Conservation (phyloP, 192 early-diverging fungal genomes). For the Podila epigama region DNA sequence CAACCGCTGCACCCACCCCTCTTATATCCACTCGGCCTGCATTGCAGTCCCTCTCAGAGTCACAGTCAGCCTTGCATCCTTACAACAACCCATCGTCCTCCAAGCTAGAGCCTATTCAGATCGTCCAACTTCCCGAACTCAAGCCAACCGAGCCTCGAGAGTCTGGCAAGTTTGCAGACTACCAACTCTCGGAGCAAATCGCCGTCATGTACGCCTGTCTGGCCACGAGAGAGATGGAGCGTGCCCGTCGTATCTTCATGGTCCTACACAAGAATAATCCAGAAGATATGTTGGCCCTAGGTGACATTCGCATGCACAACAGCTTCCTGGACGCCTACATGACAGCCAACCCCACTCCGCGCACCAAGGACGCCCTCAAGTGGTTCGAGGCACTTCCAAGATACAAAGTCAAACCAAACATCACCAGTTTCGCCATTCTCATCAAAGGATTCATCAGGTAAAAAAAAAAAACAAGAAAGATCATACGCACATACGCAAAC, state of each 20-base stretch:
- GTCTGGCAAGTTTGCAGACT: conserved; percentile 37
- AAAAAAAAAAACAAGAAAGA: no score
- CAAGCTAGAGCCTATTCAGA: conserved; percentile 31
- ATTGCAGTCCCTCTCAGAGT: neutral
- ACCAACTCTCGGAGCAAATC: conserved; percentile 73
- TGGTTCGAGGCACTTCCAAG: conserved; percentile 77
- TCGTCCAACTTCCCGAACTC: conserved; percentile 31
- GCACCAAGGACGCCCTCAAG: conserved; percentile 62
- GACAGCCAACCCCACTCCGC: conserved; percentile 55
- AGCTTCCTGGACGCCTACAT: conserved; percentile 81
- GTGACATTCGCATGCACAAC: conserved; percentile 80
- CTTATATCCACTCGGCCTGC: conserved; percentile 1
- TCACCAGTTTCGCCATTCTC: conserved; percentile 79
- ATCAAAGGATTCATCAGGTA: conserved; percentile 74
- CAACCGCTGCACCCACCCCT: neutral
- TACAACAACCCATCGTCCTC: conserved; percentile 21
- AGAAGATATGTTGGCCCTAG: conserved; percentile 72
- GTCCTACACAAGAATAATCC: conserved; percentile 69
- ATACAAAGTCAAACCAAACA: conserved; percentile 64
- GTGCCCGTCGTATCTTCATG: conserved; percentile 76
- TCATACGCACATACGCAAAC: no score
- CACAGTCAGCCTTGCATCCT: conserved; percentile 23
- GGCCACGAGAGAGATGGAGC: conserved; percentile 71
- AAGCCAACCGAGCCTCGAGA: conserved; percentile 26
- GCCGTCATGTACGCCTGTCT: conserved; percentile 81